A percentile compares a stretch with the other conserved stretches of the same genome.
phyloP scores from a whole-genome alignment of 75 land plant species.

The Azolla pinnata region DNA sequence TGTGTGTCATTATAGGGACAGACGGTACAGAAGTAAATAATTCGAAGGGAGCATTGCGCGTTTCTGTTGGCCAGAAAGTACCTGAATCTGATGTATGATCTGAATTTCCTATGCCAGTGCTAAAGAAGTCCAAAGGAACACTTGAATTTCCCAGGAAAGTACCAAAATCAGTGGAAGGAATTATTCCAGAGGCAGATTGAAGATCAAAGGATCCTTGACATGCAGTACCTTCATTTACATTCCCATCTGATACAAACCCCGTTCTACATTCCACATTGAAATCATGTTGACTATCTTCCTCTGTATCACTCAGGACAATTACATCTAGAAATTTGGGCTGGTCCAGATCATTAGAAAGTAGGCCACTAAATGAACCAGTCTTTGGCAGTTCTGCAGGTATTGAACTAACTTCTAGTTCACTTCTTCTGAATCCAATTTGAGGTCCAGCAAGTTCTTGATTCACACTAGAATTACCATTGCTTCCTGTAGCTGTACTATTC shows the following conservation, averaged over 20 bases:
- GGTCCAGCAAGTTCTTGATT: slow-evolving; percentile 47
- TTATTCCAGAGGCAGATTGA: background rate
- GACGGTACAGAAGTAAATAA: background rate
- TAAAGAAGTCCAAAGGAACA: background rate
- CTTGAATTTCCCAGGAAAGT: background rate
- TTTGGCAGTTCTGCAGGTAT: slow-evolving; percentile 29
- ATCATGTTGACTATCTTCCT: slow-evolving; percentile 45
- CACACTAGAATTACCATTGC: slow-evolving; percentile 72
- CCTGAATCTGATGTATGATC: background rate
- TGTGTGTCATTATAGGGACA: too few relatives aligned
- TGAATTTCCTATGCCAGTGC: background rate
- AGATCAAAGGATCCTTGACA: background rate
- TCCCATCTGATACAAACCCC: too few relatives aligned
- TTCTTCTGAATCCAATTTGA: slow-evolving; percentile 17
- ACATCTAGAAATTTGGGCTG: slow-evolving; percentile 38
- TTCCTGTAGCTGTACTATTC: slow-evolving; percentile 71
- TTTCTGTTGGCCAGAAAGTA: background rate
- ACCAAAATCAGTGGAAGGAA: background rate
- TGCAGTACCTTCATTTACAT: too few relatives aligned
- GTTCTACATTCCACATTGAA: too few relatives aligned
- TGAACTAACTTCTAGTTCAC: slow-evolving; percentile 37
- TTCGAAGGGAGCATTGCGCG: background rate
- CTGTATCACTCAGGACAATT: slow-evolving; percentile 93
- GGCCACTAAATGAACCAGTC: slow-evolving; percentile 32
- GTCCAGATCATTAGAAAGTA: slow-evolving; percentile 20